Evolutionary conservation across 352 stramenopile genomes (phyloP), one percentile per base, ranked within the genome.

Genomic region (Globisporangium splendens): DNA sequence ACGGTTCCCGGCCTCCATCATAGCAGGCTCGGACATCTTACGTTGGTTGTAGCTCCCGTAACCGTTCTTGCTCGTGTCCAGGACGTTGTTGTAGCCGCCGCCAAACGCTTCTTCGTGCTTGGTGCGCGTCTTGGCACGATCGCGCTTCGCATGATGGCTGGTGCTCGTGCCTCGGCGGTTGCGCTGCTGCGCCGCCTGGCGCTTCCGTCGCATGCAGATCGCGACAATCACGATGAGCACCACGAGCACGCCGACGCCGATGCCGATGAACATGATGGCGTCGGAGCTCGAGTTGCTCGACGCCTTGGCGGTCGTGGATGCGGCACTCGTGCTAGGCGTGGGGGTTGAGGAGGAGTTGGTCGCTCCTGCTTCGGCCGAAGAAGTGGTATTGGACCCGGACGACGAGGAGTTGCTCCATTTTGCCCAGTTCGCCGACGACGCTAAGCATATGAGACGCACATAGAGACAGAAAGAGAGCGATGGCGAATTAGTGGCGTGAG

Each of bases 31-130:
- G 12, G 66, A 72, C n/a, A 55, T 43, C 54, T 74, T 79, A 69
- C 71, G 72, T 28, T 69, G 57, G 44, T 68, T 52, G 61, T 79
- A 76, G 50, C 52, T 56, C 15, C 56, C 62, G 24, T 56, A 68
- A 24, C 53, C 72, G 49, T 64, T 63, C 54, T 88, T 89, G 59
- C 62, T 80, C 38, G 73, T 82, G 59, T 83, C 68, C 15, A 81
- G 61, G 11, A 74, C 65, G 62, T 78, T 83, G 56, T 74, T 79
- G 71, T 85, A 89, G 69, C 20, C 41, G 14, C 69, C 62, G 7
- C 62, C 24, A 20, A 69, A 69, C n/a, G 57, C 54, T 17, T 83
- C 74, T 13, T 72, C 66, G 20, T 59, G 65, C 65, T 86, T 79
- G 42, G 56, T 51, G 13, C 24, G 14, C 3, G 64, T 79, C 46